phyloP scores from a whole-genome alignment of 177 flowering plant species.

The Vitis hybrid region DNA sequence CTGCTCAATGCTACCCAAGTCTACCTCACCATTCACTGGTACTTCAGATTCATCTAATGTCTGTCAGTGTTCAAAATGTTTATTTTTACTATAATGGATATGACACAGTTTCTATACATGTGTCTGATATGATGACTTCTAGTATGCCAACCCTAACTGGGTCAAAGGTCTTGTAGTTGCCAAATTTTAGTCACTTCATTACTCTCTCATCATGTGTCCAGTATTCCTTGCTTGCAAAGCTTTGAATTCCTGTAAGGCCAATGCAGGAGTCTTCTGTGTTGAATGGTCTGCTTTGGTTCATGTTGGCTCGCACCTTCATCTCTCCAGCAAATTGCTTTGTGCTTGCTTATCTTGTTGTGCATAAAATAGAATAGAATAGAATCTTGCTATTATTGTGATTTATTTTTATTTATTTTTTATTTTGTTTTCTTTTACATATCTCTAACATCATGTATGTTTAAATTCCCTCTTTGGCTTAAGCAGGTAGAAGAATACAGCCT shows the following conservation, averaged over 20 bases:
- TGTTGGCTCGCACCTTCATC: too few relatives aligned
- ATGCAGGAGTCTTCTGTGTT: background rate
- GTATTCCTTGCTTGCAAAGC: background rate
- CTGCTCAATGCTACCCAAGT: too few relatives aligned
- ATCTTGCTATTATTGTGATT: too few relatives aligned
- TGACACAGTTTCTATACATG: background rate
- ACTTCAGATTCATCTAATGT: too few relatives aligned
- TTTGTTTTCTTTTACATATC: background rate
- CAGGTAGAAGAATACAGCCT: constrained; percentile 84
- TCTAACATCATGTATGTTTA: too few relatives aligned
- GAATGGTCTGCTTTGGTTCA: background rate
- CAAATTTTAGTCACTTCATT: background rate
- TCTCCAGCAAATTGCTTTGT: too few relatives aligned
- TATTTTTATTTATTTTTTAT: background rate
- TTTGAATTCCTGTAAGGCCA: background rate
- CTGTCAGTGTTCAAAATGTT: too few relatives aligned
- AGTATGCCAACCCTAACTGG: background rate
- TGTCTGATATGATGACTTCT: background rate
- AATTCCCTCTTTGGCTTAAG: constrained; percentile 7
- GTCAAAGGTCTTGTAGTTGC: background rate
- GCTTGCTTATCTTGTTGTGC: too few relatives aligned
- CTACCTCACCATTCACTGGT: too few relatives aligned
- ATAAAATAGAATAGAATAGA: too few relatives aligned
- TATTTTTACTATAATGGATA: too few relatives aligned
- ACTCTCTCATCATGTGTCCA: background rate